Evolutionary conservation across 345 rosid genomes (phyloP).

Genomic region (Excoecaria cochinchinensis): DNA sequence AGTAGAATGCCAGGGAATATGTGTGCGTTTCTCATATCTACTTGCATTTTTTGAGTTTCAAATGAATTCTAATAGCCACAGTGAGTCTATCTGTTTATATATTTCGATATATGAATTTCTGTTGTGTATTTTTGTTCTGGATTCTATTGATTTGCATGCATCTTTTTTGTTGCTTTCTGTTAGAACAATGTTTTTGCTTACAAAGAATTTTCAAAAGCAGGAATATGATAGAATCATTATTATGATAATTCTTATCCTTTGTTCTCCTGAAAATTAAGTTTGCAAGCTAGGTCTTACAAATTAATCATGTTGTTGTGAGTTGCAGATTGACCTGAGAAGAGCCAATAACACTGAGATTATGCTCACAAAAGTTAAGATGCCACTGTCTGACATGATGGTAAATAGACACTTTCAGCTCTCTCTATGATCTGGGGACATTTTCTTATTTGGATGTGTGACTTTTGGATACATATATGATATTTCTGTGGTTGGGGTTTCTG

Average conservation of each 20-base stretch:
- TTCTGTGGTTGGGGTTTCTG: background rate
- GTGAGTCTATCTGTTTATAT: background rate
- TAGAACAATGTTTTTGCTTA: background rate
- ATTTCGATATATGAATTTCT: background rate
- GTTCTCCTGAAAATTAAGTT: background rate
- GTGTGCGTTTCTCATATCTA: background rate
- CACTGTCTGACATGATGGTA: slow-evolving; percentile 98
- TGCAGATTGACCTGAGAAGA: slow-evolving; percentile 92
- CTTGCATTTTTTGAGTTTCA: background rate
- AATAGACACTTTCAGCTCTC: slow-evolving; percentile 21
- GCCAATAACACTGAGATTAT: slow-evolving; percentile 99
- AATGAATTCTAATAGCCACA: background rate
- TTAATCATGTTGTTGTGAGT: slow-evolving; percentile 12
- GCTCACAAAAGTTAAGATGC: slow-evolving; percentile 99
- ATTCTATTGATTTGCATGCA: background rate
- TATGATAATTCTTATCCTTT: slow-evolving; percentile 3
- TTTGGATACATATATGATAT: background rate
- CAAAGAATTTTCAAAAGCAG: background rate
- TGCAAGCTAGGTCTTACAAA: background rate
- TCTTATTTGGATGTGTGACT: background rate
- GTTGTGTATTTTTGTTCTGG: background rate
- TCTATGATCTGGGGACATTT: background rate
- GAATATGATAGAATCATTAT: background rate
- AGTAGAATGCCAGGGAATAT: no score
- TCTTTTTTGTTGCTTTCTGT: background rate